phyloP scores from a whole-genome alignment of 2,329 filamentous ascomycete species.

The Zymoseptoria ardabiliae region DNA sequence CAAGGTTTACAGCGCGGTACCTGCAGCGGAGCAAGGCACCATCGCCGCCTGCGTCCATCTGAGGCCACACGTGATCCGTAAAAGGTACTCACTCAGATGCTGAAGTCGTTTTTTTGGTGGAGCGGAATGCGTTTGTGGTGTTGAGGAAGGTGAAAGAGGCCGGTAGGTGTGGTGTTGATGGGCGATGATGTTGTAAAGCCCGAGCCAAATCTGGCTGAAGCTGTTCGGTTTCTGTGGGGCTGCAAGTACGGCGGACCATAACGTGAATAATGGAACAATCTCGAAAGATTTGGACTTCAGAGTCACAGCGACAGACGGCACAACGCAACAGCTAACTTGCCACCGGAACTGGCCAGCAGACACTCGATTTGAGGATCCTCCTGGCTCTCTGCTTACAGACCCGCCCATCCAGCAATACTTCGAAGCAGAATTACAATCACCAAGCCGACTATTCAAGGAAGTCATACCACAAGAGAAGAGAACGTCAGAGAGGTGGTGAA shows the following conservation, averaged over 20 bases:
- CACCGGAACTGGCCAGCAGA: not conserved
- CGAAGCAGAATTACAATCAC: not conserved
- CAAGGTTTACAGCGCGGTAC: conserved; percentile 9
- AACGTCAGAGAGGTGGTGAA: not conserved
- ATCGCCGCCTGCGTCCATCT: not conserved
- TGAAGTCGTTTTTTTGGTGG: not conserved
- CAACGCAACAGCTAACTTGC: not conserved
- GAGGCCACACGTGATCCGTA: not conserved
- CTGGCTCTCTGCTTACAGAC: not conserved
- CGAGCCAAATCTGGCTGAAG: not conserved
- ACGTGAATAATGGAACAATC: not conserved
- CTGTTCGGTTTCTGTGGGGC: not conserved
- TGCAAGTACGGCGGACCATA: not conserved
- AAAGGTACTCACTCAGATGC: not conserved
- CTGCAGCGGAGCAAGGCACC: not conserved
- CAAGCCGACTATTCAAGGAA: not conserved
- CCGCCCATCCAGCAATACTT: not conserved
- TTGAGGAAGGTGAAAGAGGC: not conserved
- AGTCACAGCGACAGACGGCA: not conserved
- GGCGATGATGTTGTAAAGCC: not conserved
- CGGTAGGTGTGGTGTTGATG: not conserved
- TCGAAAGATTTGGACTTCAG: not conserved
- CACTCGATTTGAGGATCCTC: not conserved
- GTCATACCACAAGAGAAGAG: not conserved
- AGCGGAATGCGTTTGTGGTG: not conserved